phyloP scores from a whole-genome alignment of 2,329 filamentous ascomycete genomes.

The Podosphaera aphanis region DNA sequence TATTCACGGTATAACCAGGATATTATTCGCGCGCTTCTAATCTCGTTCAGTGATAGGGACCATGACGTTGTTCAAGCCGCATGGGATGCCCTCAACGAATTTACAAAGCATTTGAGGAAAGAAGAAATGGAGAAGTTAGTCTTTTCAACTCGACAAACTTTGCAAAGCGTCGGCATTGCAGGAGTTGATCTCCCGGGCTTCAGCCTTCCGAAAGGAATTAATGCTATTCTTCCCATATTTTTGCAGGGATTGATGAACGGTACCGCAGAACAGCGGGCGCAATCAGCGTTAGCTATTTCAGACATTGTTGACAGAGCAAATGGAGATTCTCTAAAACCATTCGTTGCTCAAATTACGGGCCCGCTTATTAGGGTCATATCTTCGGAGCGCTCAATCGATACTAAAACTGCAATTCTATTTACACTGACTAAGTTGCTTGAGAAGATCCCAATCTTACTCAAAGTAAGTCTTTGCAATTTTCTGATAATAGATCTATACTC shows the following conservation, averaged over 20 bases:
- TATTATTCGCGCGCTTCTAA: conserved; percentile 69
- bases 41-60: conserved; percentile 79
- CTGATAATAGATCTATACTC: not conserved
- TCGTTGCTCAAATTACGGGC: conserved; percentile 92
- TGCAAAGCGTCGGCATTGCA: conserved; percentile 71
- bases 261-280: conserved; percentile 71
- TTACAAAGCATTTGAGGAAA: conserved; percentile 77
- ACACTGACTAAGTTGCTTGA: conserved; percentile 87
- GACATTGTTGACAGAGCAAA: conserved; percentile 88
- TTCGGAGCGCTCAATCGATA: conserved; percentile 76
- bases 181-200: conserved; percentile 75
- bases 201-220: conserved; percentile 84
- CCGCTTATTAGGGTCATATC: conserved; percentile 95
- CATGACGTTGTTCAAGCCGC: conserved; percentile 65
- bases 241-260: conserved; percentile 95
- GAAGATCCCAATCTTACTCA: conserved; percentile 87
- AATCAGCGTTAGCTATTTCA: conserved; percentile 78
- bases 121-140: conserved; percentile 96
- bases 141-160: conserved; percentile 58
- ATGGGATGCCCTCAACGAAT: conserved; percentile 65
- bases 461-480: conserved; percentile 17
- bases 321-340: conserved; percentile 69
- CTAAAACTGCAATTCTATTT: conserved; percentile 82
- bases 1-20: conserved; percentile 94
- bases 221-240: conserved; percentile 87